Percentiles rank a stretch among this genome's conserved stretches.
Conservation (phyloP, 1,139 yeast species). For the Spathaspora sp. region DNA sequence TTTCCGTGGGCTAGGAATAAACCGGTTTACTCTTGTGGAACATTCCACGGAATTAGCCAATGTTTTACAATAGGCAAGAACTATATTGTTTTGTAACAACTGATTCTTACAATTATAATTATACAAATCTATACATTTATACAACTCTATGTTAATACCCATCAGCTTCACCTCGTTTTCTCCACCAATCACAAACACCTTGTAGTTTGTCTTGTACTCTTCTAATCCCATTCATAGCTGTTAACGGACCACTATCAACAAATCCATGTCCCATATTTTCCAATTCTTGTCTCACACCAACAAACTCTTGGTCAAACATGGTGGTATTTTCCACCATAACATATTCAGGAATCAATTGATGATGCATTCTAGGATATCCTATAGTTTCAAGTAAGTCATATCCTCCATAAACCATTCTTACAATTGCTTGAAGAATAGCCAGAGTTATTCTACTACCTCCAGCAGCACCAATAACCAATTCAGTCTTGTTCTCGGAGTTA, state of each 20-base stretch:
- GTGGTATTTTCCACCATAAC: constrained; percentile 57
- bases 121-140: too few species aligned
- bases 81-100: too few species aligned
- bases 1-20: not conserved
- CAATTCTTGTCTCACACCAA: constrained; percentile 14
- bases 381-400: constrained; percentile 65
- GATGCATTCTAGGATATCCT: constrained; percentile 81
- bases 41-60: not conserved
- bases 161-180: constrained; percentile 43
- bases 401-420: constrained; percentile 58
- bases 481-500: constrained; percentile 51
- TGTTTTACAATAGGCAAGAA: too few species aligned
- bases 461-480: constrained; percentile 83
- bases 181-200: constrained; percentile 49
- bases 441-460: constrained; percentile 94
- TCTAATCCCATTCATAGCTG: constrained; percentile 45
- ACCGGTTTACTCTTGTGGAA: not conserved
- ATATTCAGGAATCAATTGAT: constrained; percentile 78
- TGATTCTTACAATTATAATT: too few species aligned
- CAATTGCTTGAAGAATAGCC: constrained; percentile 76
- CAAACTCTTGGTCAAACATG: constrained; percentile 28
- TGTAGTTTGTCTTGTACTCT: constrained; percentile 20
- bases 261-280: constrained; percentile 28
- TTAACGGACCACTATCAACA: constrained; percentile 34
- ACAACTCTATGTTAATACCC: constrained; percentile 27